Percentiles rank a stretch among this genome's conserved stretches.
phyloP scores from a whole-genome alignment of 1,284 basidiomycete genomes.

The Puccinia hordei region DNA sequence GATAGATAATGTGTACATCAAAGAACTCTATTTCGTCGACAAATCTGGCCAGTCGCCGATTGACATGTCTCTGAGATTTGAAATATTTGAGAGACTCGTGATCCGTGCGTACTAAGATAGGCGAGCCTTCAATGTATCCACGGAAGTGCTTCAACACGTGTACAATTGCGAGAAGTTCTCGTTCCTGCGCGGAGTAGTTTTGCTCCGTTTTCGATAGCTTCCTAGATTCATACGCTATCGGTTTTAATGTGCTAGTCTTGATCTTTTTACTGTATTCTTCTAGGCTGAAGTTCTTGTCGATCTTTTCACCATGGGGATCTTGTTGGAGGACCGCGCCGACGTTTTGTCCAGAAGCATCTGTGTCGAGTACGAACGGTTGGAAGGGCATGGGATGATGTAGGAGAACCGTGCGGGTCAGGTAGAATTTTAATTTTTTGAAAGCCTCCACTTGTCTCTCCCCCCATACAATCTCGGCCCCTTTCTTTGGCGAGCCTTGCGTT shows the following conservation, averaged over 20 bases:
- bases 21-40: slow-evolving; percentile 20
- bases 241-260: background rate
- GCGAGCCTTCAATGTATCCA: slow-evolving; percentile 23
- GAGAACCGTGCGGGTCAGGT: background rate
- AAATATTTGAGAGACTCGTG: slow-evolving; percentile 29
- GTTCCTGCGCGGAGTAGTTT: background rate
- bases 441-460: background rate
- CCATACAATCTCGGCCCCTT: background rate
- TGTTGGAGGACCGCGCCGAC: slow-evolving; percentile 28
- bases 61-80: slow-evolving; percentile 11
- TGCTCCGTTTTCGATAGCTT: slow-evolving; percentile 9
- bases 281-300: background rate
- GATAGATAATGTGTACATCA: background rate
- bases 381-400: slow-evolving; percentile 7
- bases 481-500: too few species aligned
- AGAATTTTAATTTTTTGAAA: background rate
- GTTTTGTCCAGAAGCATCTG: background rate
- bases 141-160: slow-evolving; percentile 14
- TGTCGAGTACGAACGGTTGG: background rate
- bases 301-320: background rate
- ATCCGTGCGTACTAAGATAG: background rate
- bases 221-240: slow-evolving; percentile 7
- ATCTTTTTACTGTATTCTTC: background rate
- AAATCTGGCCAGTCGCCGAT: background rate
- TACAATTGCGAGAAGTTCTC: slow-evolving; percentile 15